Evolutionary conservation across 805 yeast genomes (phyloP).

Genomic region (Komagataella mondaviorum): DNA sequence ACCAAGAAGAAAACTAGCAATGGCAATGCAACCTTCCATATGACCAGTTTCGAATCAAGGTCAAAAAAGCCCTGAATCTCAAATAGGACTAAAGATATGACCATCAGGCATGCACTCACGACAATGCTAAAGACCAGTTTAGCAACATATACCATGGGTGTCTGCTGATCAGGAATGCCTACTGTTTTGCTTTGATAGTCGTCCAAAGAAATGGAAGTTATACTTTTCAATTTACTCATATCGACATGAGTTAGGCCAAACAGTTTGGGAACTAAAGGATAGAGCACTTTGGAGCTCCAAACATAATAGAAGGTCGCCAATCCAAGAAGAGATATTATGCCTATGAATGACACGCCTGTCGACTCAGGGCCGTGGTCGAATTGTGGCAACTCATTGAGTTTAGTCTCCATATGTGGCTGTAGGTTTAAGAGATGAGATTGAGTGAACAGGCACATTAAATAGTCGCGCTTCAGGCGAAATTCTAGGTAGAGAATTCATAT

Average conservation of each 20-base stretch:
- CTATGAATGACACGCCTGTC: conserved; percentile 2
- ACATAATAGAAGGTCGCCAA: conserved; percentile 2
- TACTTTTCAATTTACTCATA: background rate
- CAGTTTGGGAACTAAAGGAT: conserved; percentile 5
- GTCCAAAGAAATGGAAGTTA: background rate
- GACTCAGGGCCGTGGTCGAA: background rate
- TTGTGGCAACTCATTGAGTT: background rate
- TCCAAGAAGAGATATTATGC: conserved; percentile 5
- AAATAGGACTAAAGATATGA: conserved; percentile 9
- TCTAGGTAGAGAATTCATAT: background rate
- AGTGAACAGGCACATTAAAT: background rate
- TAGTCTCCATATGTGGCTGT: background rate
- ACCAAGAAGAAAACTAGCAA: conserved; percentile 24
- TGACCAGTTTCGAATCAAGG: conserved; percentile 13
- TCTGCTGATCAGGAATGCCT: background rate
- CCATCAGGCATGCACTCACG: conserved; percentile 14
- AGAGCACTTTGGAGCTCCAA: conserved; percentile 3
- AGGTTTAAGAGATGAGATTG: background rate
- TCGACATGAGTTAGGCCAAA: conserved; percentile 3
- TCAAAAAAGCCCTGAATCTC: conserved; percentile 14
- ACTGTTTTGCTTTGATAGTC: background rate
- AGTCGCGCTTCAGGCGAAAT: background rate
- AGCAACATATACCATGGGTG: background rate
- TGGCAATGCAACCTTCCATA: conserved; percentile 26
- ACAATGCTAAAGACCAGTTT: background rate